Evolutionary conservation across 75 land plant genomes (phyloP), one percentile per base, ranked within the genome.

Genomic region (Gnetum montanum): DNA sequence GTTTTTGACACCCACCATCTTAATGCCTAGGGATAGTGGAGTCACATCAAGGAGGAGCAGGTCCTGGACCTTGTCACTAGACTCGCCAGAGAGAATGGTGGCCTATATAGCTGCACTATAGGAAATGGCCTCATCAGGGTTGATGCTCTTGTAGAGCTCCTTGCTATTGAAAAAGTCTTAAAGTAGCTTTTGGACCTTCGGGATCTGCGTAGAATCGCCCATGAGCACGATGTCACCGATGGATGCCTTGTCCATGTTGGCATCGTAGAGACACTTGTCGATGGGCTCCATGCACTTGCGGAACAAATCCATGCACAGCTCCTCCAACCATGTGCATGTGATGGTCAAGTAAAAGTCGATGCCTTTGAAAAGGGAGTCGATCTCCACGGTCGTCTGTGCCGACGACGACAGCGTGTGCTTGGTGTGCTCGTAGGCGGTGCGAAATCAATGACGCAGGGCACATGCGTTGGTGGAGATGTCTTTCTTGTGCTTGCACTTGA

Each of bases 231-330:
- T 76, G 43, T 83, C 87, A 49, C 79, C 70, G 43, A 83, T 65
- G 23, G 62, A 49, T 62, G 73, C 69, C 64, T 83, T 83, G 69
- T 83, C 87, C 80, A 83, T 83, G 74, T 83, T 83, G 1, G 87
- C 83, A 61, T 83, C 87, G 55, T 76, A 66, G 64, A 83, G 33
- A 49, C 87, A 83, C 49, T 83, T 83, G 71, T 83, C 87, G 18
- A 83, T 83, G 31, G 83, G 87, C 76, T 83, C 87, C 87, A 83
- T 79, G 36, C 87, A 83, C 68, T 83, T 83, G 43, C 83, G 64
- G 66, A 83, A 83, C 30, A 83, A 55, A 57, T 83, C 83, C 87
- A 83, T 83, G 83, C 73, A 72, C 34, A 83, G 60, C 68, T 83
- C 83, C 57, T 83, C 86, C 31, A 83, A 83, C 31, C 86, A 71